Evolutionary conservation across 225 moss, liverwort and hornwort genomes (phyloP), one percentile per base, ranked within the genome.

Genomic region (Ulota crispa): DNA sequence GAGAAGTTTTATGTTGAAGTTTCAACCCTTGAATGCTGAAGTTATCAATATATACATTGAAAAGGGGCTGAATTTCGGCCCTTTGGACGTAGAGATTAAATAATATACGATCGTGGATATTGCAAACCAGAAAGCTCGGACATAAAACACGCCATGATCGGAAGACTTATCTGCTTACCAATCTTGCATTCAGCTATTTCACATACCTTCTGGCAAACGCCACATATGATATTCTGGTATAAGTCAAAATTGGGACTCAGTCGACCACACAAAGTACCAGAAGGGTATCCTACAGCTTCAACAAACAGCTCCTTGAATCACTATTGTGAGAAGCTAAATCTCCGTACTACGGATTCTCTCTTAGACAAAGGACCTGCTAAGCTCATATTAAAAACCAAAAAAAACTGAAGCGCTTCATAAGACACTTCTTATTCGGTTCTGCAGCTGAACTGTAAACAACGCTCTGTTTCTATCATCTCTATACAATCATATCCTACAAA

Each of bases 401-500:
- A 47, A 62, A 56, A 66, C 41, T 42, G 34, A 5, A 59, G 65
- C 82, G 70, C 64, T 75, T 2, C 42, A 41, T 10, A 34, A 59
- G 50, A 20, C 69, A 53, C 45, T 64, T 78, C 75, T 79, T 79
- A 71, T 80, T 72, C 4, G 54, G 53, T 67, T 65, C 78, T 30
- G 42, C 71, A 11, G 69, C 45, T 27, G 20, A 83, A 83, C 76
- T 77, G 56, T 73, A 73, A 80, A 67, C 82, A 85, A 77, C 68
- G 77, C 73, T 36, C 20, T 57, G 43, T 72, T 64, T 73, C 77
- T 80, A 56, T 72, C 53, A 73, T 60, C 67, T 81, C 71, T 70
- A 78, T 66, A 61, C 60, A 84, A 72, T 56, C 43, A 28, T 56
- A 68, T 21, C 31, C 88, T 83, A 63, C 83, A 83, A 76, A 80